Evolutionary conservation across 164 flowering plant species (phyloP).

Genomic region (Nymphaea colorata): DNA sequence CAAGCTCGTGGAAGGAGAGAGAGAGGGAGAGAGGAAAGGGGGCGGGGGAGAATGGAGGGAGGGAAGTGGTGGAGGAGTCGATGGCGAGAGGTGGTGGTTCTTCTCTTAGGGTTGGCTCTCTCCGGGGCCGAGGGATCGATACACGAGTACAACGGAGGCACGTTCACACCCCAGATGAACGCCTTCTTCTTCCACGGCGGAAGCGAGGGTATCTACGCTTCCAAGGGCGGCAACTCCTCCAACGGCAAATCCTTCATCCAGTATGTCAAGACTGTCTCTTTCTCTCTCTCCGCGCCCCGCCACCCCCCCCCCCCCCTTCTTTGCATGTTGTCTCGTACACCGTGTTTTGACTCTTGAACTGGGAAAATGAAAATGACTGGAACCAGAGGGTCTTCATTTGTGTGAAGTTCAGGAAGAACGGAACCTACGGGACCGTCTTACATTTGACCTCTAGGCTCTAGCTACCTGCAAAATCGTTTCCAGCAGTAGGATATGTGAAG

Average conservation of each 20-base stretch:
- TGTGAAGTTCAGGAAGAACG: no score
- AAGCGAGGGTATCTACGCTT: conserved; percentile 57
- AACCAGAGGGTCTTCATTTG: no score
- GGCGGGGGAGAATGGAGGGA: background rate
- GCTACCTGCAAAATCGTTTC: no score
- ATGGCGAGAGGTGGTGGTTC: background rate
- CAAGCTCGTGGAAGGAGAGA: background rate
- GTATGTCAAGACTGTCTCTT: conserved; percentile 12
- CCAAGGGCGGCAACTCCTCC: conserved; percentile 11
- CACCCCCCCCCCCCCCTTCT: background rate
- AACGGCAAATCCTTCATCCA: conserved; percentile 66
- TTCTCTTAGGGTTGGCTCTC: background rate
- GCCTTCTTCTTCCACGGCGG: conserved; percentile 87
- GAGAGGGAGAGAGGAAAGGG: no score
- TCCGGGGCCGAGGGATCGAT: conserved; percentile 21
- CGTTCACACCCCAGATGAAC: conserved; percentile 37
- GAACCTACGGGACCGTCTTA: no score
- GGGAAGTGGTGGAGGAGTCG: background rate
- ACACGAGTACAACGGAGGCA: conserved; percentile 51
- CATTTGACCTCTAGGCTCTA: no score
- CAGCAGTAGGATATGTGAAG: no score
- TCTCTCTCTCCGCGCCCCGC: background rate
- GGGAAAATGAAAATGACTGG: no score
- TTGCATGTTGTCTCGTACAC: no score
- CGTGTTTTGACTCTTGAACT: no score